phyloP scores from a whole-genome alignment of 257 asterid species.

The Lantana camara region DNA sequence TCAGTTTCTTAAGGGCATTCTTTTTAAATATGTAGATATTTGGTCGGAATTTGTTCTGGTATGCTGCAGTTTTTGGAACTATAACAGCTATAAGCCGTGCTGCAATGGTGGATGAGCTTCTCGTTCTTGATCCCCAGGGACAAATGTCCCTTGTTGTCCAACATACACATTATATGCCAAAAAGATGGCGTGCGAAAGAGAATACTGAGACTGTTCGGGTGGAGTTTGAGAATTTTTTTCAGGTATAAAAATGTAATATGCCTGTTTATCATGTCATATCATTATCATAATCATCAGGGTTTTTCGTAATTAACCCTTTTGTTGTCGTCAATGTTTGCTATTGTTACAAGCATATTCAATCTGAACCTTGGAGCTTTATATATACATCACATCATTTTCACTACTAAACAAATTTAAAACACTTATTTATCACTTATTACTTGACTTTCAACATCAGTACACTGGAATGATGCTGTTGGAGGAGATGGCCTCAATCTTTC shows the following conservation, averaged over 20 bases:
- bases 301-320: no score
- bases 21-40: conserved; percentile 62
- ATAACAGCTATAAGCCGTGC: conserved; percentile 97
- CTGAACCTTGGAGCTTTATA: no score
- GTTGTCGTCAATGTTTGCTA: no score
- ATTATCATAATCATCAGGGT: no score
- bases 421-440: no score
- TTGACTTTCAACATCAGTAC: conserved; percentile 50
- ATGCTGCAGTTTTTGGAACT: conserved; percentile 96
- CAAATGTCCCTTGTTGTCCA: conserved; percentile 81
- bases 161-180: conserved; percentile 94
- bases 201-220: conserved; percentile 62
- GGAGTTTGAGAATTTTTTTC: conserved; percentile 92
- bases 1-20: conserved; percentile 16
- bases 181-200: conserved; percentile 97
- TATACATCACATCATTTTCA: no score
- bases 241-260: conserved; percentile 49
- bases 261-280: neutral
- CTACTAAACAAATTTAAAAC: no score
- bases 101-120: conserved; percentile 75
- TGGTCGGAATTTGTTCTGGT: conserved; percentile 97
- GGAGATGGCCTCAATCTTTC: conserved; percentile 95
- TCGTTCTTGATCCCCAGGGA: conserved; percentile 85
- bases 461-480: conserved; percentile 94
- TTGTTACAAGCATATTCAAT: no score